phyloP scores from a whole-genome alignment of 495 filamentous ascomycete species.

The Pseudomonodictys pantanalensis region DNA sequence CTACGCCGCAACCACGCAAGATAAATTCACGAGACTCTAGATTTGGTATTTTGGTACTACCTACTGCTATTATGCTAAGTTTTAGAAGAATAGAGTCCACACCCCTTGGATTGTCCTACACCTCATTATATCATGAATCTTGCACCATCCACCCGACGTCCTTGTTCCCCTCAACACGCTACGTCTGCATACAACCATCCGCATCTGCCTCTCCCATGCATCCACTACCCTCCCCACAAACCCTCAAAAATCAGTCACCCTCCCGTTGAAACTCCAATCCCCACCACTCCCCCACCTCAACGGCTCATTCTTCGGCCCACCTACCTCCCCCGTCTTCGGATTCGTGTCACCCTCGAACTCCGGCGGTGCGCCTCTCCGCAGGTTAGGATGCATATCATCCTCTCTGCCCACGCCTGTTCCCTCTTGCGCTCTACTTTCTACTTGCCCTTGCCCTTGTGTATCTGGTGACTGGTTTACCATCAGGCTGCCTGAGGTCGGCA shows the following conservation, averaged over 20 bases:
- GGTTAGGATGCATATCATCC: conserved; percentile 67
- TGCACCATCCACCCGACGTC: too few species aligned
- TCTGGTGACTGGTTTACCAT: too few species aligned
- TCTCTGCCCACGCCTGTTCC: conserved; percentile 44
- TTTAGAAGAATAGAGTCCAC: too few species aligned
- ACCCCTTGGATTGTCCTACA: too few species aligned
- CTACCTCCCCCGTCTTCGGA: conserved; percentile 93
- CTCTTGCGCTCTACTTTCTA: conserved; percentile 37
- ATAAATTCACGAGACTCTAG: too few species aligned
- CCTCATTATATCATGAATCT: too few species aligned
- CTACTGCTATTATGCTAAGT: too few species aligned
- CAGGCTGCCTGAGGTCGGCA: too few species aligned
- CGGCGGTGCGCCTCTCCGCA: conserved; percentile 69
- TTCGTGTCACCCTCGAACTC: conserved; percentile 94
- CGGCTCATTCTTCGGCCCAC: conserved; percentile 97
- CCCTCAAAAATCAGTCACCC: conserved; percentile 86
- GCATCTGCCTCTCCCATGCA: not conserved
- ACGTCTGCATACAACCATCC: not conserved
- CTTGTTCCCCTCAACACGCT: too few species aligned
- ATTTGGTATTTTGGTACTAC: too few species aligned
- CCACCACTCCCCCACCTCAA: conserved; percentile 75
- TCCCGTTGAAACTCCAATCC: conserved; percentile 95
- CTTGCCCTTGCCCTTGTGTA: conserved; percentile 24
- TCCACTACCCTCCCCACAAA: not conserved
- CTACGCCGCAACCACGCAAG: too few species aligned